Conservation (phyloP, 257 asterid species). For the Catharanthus roseus region DNA sequence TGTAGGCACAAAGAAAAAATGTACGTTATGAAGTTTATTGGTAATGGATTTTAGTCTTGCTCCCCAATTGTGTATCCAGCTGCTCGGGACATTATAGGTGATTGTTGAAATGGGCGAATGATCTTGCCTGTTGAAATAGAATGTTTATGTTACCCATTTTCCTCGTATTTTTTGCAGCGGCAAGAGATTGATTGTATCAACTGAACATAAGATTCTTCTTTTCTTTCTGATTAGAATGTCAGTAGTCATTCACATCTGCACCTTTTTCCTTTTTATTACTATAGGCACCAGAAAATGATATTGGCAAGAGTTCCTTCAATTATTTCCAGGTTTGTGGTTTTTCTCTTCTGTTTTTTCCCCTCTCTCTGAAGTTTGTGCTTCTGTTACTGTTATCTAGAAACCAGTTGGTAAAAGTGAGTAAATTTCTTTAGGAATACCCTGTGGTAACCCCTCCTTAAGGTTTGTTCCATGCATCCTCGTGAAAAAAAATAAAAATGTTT, state of each 20-base stretch:
- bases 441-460: too few relatives aligned
- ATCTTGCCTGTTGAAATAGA: neutral
- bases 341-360: neutral
- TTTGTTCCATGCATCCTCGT: too few relatives aligned
- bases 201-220: neutral
- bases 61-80: neutral
- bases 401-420: too few relatives aligned
- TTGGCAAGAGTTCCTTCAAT: constrained; percentile 88
- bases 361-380: neutral
- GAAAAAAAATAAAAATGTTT: neutral
- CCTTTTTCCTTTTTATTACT: constrained; percentile 13
- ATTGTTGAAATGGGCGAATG: constrained; percentile 1
- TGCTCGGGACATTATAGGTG: neutral
- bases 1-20: neutral
- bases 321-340: constrained; percentile 57
- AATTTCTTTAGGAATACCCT: too few relatives aligned
- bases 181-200: neutral
- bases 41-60: neutral
- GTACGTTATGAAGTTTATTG: neutral
- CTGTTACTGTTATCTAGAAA: neutral
- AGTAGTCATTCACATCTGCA: neutral
- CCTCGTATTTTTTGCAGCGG: neutral
- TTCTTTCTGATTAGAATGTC: neutral
- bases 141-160: neutral
- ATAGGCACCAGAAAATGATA: constrained; percentile 89